Evolutionary conservation across 352 stramenopile species (phyloP).

Genomic region (Aphanomyces cochlioides): DNA sequence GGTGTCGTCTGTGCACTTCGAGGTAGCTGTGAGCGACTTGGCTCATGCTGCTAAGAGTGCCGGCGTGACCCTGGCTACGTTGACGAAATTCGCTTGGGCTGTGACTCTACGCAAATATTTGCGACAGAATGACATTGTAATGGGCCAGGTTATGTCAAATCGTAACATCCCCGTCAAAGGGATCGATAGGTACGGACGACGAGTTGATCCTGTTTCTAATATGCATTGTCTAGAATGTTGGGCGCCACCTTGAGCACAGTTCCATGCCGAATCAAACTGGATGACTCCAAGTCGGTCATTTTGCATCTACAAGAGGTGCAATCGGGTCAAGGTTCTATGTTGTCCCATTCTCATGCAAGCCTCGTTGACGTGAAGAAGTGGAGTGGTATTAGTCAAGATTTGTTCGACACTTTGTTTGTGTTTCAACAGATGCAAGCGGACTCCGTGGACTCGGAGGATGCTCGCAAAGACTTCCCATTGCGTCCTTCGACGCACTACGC

Average conservation of each 20-base stretch:
- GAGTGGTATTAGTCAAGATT: not conserved
- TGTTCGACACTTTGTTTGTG: constrained; percentile 14
- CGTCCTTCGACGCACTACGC: not conserved
- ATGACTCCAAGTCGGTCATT: not conserved
- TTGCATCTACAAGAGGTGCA: not conserved
- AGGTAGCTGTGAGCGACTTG: too few species aligned
- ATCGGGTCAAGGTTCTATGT: not conserved
- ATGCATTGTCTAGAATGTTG: constrained; percentile 4
- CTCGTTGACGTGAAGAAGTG: constrained; percentile 3
- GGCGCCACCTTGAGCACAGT: not conserved
- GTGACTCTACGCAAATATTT: not conserved
- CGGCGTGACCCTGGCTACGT: not conserved
- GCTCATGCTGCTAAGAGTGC: too few species aligned
- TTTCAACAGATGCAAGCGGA: not conserved
- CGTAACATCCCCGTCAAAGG: constrained; percentile 3
- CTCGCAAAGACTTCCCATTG: not conserved
- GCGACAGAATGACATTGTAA: constrained; percentile 1
- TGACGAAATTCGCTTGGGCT: constrained; percentile 11
- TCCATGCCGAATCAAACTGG: not conserved
- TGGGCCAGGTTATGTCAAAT: constrained; percentile 14
- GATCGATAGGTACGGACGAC: not conserved
- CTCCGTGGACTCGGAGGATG: not conserved
- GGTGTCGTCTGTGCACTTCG: too few species aligned
- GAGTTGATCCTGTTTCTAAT: not conserved
- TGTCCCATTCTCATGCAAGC: not conserved